Conservation (phyloP, 2,329 filamentous ascomycete genomes). For the Canariomyces notabilis region DNA sequence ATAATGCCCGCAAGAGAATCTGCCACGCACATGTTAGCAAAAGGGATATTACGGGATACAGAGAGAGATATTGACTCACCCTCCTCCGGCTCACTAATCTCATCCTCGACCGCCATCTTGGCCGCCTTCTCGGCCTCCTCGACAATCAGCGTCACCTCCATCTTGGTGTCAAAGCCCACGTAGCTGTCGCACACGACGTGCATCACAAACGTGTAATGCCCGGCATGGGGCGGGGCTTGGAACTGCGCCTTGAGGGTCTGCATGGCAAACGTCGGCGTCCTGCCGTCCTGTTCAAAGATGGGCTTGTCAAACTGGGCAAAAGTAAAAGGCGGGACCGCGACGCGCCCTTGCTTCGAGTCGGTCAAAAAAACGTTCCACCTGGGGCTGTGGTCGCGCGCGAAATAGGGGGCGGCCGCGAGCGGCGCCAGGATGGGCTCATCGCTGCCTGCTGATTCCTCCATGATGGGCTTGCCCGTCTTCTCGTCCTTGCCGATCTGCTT, state of each 20-base stretch:
- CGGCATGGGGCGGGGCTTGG: constrained; percentile 84
- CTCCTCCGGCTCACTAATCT: constrained; percentile 97
- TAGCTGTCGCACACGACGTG: constrained; percentile 93
- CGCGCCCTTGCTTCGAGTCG: constrained; percentile 89
- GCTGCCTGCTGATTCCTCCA: constrained; percentile 43
- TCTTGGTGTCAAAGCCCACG: constrained; percentile 86
- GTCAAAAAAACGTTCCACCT: constrained; percentile 93
- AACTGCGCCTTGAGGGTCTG: constrained; percentile 98
- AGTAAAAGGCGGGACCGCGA: constrained; percentile 94
- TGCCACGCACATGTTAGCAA: constrained; percentile 35
- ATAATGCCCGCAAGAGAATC: constrained; percentile 89
- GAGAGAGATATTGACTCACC: constrained; percentile 69
- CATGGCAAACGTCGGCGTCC: constrained; percentile 81
- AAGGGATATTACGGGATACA: not conserved
- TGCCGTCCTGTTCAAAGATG: constrained; percentile 71
- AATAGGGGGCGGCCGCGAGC: constrained; percentile 85
- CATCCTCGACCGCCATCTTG: constrained; percentile 77
- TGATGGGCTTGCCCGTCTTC: constrained; percentile 48
- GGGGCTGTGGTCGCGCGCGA: constrained; percentile 81
- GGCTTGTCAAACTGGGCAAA: constrained; percentile 90
- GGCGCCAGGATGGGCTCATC: constrained; percentile 69
- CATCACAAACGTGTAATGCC: constrained; percentile 92
- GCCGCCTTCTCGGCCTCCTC: constrained; percentile 84
- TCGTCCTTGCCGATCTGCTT: constrained; percentile 61
- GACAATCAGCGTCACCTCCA: constrained; percentile 83